These are phyloP conservation scores for Inga leiocalycina DNA, from an alignment of 306 rosid species.

Conservation along the genomic window DNA sequence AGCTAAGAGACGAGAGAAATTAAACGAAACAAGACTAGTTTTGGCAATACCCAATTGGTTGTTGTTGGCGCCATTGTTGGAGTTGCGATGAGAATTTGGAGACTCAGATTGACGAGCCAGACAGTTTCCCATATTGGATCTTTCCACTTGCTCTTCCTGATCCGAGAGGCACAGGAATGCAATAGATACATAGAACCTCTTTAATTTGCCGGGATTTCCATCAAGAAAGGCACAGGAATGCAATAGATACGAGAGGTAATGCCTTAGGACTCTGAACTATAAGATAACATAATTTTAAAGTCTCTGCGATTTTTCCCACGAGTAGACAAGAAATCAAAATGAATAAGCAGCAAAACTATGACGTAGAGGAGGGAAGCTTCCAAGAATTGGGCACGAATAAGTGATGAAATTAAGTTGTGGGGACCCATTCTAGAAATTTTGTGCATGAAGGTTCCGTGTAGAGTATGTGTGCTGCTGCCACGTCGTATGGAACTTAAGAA, in stretches of 20 bases:
- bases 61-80: neutral
- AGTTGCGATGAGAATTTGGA: neutral
- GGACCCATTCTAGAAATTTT: neutral
- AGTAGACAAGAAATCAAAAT: neutral
- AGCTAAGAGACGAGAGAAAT: neutral
- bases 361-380: conserved; percentile 30
- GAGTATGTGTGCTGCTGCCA: neutral
- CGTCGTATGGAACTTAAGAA: conserved; percentile 60
- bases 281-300: too few species aligned
- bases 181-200: neutral
- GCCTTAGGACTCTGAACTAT: neutral
- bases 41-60: neutral
- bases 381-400: conserved; percentile 22
- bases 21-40: neutral
- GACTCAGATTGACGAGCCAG: conserved; percentile 25
- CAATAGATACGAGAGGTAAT: neutral
- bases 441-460: neutral
- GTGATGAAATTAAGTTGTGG: neutral
- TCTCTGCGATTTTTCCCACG: too few species aligned
- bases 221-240: conserved; percentile 4
- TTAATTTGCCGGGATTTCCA: neutral
- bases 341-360: neutral
- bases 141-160: conserved; percentile 13
- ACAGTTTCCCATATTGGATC: conserved; percentile 45
- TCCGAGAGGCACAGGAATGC: too few species aligned